phyloP scores from a whole-genome alignment of 1,139 yeast genomes.

The Scheffersomyces parashehatae region DNA sequence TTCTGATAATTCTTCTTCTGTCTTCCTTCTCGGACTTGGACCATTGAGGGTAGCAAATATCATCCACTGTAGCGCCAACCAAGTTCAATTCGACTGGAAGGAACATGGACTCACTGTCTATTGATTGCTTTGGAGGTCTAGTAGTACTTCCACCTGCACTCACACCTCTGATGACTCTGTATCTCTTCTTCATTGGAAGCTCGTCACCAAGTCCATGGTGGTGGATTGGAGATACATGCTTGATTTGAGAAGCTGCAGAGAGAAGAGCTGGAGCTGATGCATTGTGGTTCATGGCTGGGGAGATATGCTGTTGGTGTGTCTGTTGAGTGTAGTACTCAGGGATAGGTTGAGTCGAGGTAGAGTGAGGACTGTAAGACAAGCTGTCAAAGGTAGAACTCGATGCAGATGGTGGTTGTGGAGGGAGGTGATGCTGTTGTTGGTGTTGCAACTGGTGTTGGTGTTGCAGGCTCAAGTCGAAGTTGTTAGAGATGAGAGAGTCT shows the following conservation, averaged over 20 bases:
- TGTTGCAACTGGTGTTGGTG: background rate
- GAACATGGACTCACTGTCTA: constrained; percentile 32
- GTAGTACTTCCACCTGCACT: constrained; percentile 61
- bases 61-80: constrained; percentile 44
- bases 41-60: constrained; percentile 56
- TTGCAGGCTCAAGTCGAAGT: background rate
- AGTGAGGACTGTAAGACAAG: background rate
- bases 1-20: constrained; percentile 56
- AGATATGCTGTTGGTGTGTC: background rate
- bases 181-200: constrained; percentile 21
- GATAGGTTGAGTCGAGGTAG: background rate
- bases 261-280: background rate
- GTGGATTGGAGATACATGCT: background rate
- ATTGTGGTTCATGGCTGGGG: constrained; percentile 3
- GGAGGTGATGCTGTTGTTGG: background rate
- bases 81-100: constrained; percentile 49
- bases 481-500: background rate
- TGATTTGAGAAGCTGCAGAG: background rate
- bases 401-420: background rate
- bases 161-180: constrained; percentile 54
- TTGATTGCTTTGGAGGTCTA: constrained; percentile 51
- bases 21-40: constrained; percentile 44
- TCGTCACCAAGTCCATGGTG: constrained; percentile 1
- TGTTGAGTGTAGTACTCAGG: constrained; percentile 1
- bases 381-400: constrained; percentile 1